These are phyloP conservation scores for Ascoidea tarda DNA, from an alignment of 805 yeast genomes.

Conservation along the genomic window DNA sequence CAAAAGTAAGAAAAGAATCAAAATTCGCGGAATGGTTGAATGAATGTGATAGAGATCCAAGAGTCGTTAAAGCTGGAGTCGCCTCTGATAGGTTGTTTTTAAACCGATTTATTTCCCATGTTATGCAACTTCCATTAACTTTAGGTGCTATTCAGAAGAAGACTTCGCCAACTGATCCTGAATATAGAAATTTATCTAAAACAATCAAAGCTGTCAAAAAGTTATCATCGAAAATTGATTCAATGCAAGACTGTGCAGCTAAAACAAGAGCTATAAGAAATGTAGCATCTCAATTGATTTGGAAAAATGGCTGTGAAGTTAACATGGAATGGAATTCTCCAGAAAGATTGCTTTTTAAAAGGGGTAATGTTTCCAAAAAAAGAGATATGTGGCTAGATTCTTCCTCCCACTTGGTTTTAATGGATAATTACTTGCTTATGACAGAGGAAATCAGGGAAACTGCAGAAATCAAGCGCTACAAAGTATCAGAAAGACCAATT, in stretches of 20 bases:
- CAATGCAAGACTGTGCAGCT: slow-evolving; percentile 45
- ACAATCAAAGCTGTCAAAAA: slow-evolving; percentile 41
- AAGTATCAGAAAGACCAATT: slow-evolving; percentile 42
- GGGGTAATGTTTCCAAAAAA: slow-evolving; percentile 46
- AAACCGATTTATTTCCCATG: slow-evolving; percentile 39
- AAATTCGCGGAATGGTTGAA: slow-evolving; percentile 44
- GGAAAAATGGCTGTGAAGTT: slow-evolving; percentile 34
- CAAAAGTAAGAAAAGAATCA: slow-evolving; percentile 21
- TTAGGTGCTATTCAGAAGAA: slow-evolving; percentile 41
- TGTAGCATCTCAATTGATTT: slow-evolving; percentile 36
- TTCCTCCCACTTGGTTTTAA: slow-evolving; percentile 35
- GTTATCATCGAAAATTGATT: slow-evolving; percentile 46
- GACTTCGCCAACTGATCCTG: slow-evolving; percentile 33
- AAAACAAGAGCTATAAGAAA: slow-evolving; percentile 39
- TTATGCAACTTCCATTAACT: slow-evolving; percentile 48
- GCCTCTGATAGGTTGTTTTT: slow-evolving; percentile 42
- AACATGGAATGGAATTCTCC: slow-evolving; percentile 38
- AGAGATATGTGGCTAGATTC: slow-evolving; percentile 55
- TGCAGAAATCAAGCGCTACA: slow-evolving; percentile 16
- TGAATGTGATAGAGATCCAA: slow-evolving; percentile 33
- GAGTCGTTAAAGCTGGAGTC: slow-evolving; percentile 25
- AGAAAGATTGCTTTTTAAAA: slow-evolving; percentile 38
- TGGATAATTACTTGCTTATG: slow-evolving; percentile 60
- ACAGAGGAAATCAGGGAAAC: slow-evolving; percentile 40
- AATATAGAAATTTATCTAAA: slow-evolving; percentile 32